phyloP scores from a whole-genome alignment of 768 basidiomycete genomes.

The Lactarius tabidus region DNA sequence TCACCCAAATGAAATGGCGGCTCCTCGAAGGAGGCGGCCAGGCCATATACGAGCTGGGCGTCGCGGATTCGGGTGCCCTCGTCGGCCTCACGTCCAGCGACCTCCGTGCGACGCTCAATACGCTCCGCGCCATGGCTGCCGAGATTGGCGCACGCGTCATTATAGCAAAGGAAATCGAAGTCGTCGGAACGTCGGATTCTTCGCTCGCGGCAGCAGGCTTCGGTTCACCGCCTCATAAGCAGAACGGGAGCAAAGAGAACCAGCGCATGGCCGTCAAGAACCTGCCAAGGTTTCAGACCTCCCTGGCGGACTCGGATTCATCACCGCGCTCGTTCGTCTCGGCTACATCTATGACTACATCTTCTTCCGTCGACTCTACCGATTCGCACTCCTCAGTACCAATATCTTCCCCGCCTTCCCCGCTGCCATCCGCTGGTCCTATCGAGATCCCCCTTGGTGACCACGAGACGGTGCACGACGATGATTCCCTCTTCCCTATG shows the following conservation, averaged over 20 bases:
- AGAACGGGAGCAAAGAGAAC: conserved; percentile 27
- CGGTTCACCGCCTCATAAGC: conserved; percentile 35
- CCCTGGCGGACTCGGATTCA: background rate
- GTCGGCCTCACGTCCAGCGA: conserved; percentile 72
- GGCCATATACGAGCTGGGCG: conserved; percentile 53
- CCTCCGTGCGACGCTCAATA: conserved; percentile 77
- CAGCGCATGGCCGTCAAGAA: background rate
- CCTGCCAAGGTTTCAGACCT: background rate
- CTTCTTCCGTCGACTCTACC: conserved; percentile 12
- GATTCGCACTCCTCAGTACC: background rate
- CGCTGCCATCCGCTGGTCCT: background rate
- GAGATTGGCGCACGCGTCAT: conserved; percentile 92
- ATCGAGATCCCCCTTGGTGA: background rate
- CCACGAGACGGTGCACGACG: background rate
- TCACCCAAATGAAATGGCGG: conserved; percentile 96
- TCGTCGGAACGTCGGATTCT: conserved; percentile 47
- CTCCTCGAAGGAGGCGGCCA: conserved; percentile 53
- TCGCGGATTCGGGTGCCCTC: conserved; percentile 84
- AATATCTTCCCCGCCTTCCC: background rate
- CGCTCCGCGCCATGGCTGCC: conserved; percentile 90
- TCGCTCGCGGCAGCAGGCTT: conserved; percentile 38
- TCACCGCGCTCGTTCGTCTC: conserved; percentile 16
- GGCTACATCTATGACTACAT: conserved; percentile 3
- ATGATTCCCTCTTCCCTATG: conserved; percentile 11
- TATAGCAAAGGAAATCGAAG: conserved; percentile 84